Base-by-base conservation (phyloP, 1,139 yeast genomes). In the Scheffersomyces segobiensis region DNA sequence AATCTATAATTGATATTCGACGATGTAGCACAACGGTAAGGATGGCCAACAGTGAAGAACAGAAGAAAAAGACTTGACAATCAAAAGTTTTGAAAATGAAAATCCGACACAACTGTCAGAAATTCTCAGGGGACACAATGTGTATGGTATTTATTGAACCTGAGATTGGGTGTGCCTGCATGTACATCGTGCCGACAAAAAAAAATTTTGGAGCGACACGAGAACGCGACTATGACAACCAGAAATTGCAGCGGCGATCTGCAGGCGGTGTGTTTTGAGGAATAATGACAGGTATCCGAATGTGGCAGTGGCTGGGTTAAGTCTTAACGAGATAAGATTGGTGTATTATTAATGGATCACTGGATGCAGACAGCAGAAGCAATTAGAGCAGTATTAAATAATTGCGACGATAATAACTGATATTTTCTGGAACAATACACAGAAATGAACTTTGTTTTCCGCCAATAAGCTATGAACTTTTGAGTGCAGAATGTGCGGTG, bases 91-190 rank as follows among this genome's bases (percentile, higher is more conserved):
- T 12, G 42, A 32, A 32, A 32, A 12, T 4, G 42, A 32, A 32
- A 32, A 32, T 32, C 42, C 42, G 42, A 32, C 42, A 32, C 42
- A 32, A 14, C 42, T 32, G 42, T 32, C 42, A 32, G 42, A 14
- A 24, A 32, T 32, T 32, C 42, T 32, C 42, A 32, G 17, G 42
- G 17, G 42, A 32, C 42, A 48, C 50, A 48, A 48, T 48, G 50
- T 48, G 50, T 48, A 20, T 48, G 50, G 50, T 48, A 48, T 48
- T 48, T 48, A 48, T 48, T 48, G 50, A 24, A 48, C n/a, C 50
- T 20, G 50, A n/a, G 50, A 48, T 20, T 21, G 50, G 50, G 50
- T 17, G 26, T 19, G 7, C 50, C 50, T 48, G 50, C 24, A 48
- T 24, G 24, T 19, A 48, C 7, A 8, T 10, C n/a, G 50, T n/a